Conservation (phyloP, 2,329 filamentous ascomycete species). For the Hypoxylon sp. region DNA sequence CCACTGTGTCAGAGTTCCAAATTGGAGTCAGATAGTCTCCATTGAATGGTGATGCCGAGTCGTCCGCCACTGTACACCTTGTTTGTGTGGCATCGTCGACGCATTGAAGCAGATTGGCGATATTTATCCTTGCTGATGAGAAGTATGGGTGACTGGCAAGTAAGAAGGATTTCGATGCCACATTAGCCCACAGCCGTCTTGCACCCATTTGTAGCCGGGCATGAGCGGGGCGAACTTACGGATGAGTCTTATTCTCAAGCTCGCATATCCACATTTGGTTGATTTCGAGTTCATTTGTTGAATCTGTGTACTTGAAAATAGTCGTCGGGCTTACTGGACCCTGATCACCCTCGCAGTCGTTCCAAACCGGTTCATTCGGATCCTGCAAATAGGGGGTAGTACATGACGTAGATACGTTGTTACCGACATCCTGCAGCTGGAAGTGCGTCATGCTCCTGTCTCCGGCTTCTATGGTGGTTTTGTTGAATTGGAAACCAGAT, state of each 20-base stretch:
- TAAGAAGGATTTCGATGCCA: neutral
- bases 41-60: slow-evolving; percentile 17
- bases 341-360: slow-evolving; percentile 29
- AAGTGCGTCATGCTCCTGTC: slow-evolving; percentile 37
- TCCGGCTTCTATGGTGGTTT: slow-evolving; percentile 27
- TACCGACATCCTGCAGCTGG: slow-evolving; percentile 33
- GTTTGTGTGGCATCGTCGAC: slow-evolving; percentile 33
- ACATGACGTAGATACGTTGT: slow-evolving; percentile 33
- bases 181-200: slow-evolving; percentile 8
- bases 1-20: slow-evolving; percentile 35
- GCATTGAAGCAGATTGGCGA: slow-evolving; percentile 30
- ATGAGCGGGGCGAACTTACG: slow-evolving; percentile 30
- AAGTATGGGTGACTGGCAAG: slow-evolving; percentile 32
- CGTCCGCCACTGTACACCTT: slow-evolving; percentile 31
- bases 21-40: slow-evolving; percentile 38
- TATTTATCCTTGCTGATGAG: slow-evolving; percentile 30
- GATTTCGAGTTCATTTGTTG: slow-evolving; percentile 31
- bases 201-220: neutral
- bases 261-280: slow-evolving; percentile 44
- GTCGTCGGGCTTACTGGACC: slow-evolving; percentile 30
- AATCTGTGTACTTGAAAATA: slow-evolving; percentile 34
- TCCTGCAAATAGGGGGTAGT: slow-evolving; percentile 45
- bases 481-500: slow-evolving; percentile 41
- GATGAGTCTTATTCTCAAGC: slow-evolving; percentile 39
- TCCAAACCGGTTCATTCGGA: slow-evolving; percentile 34